Conservation (phyloP, 305 asterid species). For the Solanum aculeatissimum region DNA sequence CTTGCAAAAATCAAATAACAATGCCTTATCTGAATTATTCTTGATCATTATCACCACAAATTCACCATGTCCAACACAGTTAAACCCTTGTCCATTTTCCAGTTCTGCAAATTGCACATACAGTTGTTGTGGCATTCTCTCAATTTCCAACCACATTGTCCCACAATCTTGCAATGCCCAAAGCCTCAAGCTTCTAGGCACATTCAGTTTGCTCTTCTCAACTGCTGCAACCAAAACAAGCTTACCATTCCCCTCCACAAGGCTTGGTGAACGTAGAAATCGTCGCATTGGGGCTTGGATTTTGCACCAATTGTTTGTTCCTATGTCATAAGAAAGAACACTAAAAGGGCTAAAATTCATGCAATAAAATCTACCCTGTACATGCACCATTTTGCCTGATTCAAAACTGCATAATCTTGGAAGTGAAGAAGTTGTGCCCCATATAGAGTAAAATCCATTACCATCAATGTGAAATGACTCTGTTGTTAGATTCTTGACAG, state of each 20-base stretch:
- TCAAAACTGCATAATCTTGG: constrained; percentile 87
- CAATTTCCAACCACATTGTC: constrained; percentile 65
- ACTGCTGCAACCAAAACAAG: constrained; percentile 70
- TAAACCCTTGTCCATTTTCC: constrained; percentile 61
- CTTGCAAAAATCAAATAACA: constrained; percentile 49
- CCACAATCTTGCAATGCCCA: constrained; percentile 73
- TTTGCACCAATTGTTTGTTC: constrained; percentile 54
- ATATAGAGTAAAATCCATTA: constrained; percentile 83
- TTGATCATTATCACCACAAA: constrained; percentile 38
- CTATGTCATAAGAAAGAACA: constrained; percentile 44
- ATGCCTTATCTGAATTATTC: constrained; percentile 36
- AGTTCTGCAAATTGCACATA: constrained; percentile 57
- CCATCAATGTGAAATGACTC: constrained; percentile 84
- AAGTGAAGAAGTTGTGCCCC: constrained; percentile 80
- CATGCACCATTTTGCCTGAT: constrained; percentile 76
- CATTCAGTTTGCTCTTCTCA: constrained; percentile 90
- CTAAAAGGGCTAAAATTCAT: constrained; percentile 96
- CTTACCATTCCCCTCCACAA: constrained; percentile 52
- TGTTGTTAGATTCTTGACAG: constrained; percentile 75
- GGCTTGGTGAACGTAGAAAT: constrained; percentile 72
- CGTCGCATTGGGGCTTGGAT: constrained; percentile 95
- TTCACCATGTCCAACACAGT: constrained; percentile 66
- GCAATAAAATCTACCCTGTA: constrained; percentile 63
- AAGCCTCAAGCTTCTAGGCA: constrained; percentile 70
- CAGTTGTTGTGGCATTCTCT: constrained; percentile 96